phyloP scores from a whole-genome alignment of 1,139 yeast species.

The Suhomyces taliae region DNA sequence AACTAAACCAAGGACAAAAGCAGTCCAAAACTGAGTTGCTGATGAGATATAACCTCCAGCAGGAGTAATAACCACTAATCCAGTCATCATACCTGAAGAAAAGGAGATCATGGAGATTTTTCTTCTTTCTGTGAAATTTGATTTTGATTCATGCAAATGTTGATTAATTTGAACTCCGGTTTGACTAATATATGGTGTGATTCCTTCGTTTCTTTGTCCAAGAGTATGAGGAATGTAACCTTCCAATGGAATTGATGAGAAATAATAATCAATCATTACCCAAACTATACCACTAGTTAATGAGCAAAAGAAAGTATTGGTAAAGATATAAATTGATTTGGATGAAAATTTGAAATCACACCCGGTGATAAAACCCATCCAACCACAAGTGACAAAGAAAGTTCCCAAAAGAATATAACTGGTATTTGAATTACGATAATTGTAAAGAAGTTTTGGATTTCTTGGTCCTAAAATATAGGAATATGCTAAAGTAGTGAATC shows the following conservation, averaged over 20 bases:
- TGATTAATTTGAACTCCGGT: slow-evolving; percentile 23
- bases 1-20: slow-evolving; percentile 39
- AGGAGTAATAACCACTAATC: slow-evolving; percentile 47
- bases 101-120: slow-evolving; percentile 43
- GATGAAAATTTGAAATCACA: slow-evolving; percentile 43
- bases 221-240: slow-evolving; percentile 11
- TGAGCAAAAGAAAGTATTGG: slow-evolving; percentile 39
- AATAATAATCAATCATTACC: slow-evolving; percentile 42
- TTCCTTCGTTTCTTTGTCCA: not conserved
- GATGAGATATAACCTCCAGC: slow-evolving; percentile 47
- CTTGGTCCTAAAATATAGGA: slow-evolving; percentile 59
- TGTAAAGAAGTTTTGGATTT: slow-evolving; percentile 37
- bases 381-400: slow-evolving; percentile 37
- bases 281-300: slow-evolving; percentile 39
- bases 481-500: slow-evolving; percentile 60
- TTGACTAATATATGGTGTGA: slow-evolving; percentile 14
- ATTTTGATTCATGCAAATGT: slow-evolving; percentile 22
- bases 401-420: slow-evolving; percentile 56
- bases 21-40: slow-evolving; percentile 42
- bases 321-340: slow-evolving; percentile 33
- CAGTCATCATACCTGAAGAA: slow-evolving; percentile 45
- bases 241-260: slow-evolving; percentile 40
- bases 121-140: slow-evolving; percentile 22
- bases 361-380: slow-evolving; percentile 49
- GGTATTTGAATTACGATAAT: slow-evolving; percentile 40